phyloP scores from a whole-genome alignment of 2,329 filamentous ascomycete genomes.

The Hypoxylon sp. region DNA sequence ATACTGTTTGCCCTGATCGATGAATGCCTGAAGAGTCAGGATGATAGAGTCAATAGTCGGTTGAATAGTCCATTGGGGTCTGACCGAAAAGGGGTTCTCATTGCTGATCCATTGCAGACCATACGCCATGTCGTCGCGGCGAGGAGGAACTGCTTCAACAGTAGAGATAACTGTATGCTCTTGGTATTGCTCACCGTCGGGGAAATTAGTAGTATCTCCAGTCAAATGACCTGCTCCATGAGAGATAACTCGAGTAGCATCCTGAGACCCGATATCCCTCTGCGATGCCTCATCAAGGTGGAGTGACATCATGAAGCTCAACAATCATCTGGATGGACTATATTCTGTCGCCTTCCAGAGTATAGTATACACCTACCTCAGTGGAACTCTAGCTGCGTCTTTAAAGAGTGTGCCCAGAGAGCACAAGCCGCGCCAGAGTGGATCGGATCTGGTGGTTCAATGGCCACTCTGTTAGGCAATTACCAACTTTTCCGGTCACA shows the following conservation, averaged over 20 bases:
- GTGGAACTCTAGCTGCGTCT: neutral
- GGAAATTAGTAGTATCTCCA: conserved; percentile 3
- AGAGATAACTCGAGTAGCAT: neutral
- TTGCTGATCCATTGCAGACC: conserved; percentile 39
- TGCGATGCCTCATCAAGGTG: neutral
- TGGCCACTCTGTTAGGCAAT: neutral
- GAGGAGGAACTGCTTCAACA: neutral
- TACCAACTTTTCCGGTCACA: neutral
- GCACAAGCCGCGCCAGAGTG: neutral
- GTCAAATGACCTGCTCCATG: conserved; percentile 23
- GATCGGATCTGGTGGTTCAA: neutral
- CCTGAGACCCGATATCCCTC: neutral
- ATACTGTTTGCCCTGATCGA: conserved; percentile 37
- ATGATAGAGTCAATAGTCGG: conserved; percentile 44
- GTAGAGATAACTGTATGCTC: neutral
- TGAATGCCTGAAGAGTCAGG: conserved; percentile 36
- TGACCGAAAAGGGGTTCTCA: neutral
- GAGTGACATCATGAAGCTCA: neutral
- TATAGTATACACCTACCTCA: neutral
- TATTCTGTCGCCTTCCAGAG: neutral
- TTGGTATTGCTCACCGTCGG: neutral
- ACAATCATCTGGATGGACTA: neutral
- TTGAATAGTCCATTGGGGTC: conserved; percentile 41
- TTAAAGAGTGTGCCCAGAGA: neutral
- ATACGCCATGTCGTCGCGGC: conserved; percentile 16